Evolutionary conservation across 148 eudicot genomes (phyloP).

Genomic region (Vaccinium myrtillus): DNA sequence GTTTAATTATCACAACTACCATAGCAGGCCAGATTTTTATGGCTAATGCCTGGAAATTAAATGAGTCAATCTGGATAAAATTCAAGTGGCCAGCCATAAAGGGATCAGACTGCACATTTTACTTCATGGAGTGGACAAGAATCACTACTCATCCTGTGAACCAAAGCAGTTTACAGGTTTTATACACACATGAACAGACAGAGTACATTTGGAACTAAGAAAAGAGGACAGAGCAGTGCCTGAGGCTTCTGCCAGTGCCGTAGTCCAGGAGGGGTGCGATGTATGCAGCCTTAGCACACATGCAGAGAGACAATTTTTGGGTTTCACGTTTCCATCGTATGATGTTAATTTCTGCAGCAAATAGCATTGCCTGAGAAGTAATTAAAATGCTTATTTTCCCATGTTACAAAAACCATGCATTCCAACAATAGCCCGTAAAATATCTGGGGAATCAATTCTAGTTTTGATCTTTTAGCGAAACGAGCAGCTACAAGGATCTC

Average conservation of each 20-base stretch:
- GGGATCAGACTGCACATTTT: neutral
- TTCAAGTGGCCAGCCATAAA: neutral
- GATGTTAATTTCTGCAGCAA: conserved; percentile 2
- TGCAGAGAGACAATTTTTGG: neutral
- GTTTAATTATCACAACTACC: neutral
- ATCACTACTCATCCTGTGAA: neutral
- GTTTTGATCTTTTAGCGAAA: neutral
- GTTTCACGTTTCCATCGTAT: neutral
- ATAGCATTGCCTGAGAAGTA: conserved; percentile 2
- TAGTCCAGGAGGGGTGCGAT: neutral
- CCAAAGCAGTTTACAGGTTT: neutral
- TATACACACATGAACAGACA: neutral
- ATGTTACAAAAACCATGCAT: neutral
- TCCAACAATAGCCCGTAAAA: neutral
- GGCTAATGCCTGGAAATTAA: neutral
- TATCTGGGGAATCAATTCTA: neutral
- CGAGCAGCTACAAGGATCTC: neutral
- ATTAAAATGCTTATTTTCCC: neutral
- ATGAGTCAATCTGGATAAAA: neutral
- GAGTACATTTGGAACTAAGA: neutral
- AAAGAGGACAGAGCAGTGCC: neutral
- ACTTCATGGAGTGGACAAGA: neutral
- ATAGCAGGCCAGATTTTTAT: neutral
- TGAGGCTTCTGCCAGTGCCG: neutral
- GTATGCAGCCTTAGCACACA: neutral